Percentiles rank a stretch among this genome's conserved stretches.
These are phyloP conservation scores for Mycena polygramma DNA, from an alignment of 768 basidiomycete species.

Conservation along the genomic window DNA sequence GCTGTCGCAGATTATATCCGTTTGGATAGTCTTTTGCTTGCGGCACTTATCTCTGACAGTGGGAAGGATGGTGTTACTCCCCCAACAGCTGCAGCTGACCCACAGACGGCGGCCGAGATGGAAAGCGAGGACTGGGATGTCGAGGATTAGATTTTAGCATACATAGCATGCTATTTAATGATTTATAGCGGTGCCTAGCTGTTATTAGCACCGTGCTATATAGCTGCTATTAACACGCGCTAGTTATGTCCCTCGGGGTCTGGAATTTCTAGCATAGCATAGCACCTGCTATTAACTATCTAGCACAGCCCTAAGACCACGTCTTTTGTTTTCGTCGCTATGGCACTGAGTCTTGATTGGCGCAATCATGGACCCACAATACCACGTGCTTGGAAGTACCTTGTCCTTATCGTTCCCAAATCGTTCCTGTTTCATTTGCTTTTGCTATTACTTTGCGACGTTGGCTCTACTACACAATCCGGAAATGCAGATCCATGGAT, in stretches of 20 bases:
- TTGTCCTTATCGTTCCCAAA: too few relatives aligned
- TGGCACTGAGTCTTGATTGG: too few relatives aligned
- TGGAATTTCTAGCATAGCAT: background rate
- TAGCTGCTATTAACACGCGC: slow-evolving; percentile 1
- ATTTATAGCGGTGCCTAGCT: background rate
- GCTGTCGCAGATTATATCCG: slow-evolving; percentile 9
- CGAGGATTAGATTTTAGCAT: slow-evolving; percentile 15
- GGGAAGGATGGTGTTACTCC: background rate
- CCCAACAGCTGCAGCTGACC: background rate
- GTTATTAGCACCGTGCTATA: background rate
- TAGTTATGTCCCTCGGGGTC: background rate
- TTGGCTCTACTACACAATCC: too few relatives aligned
- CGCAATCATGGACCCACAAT: too few relatives aligned
- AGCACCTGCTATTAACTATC: background rate
- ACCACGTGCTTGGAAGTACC: too few relatives aligned
- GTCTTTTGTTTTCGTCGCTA: too few relatives aligned
- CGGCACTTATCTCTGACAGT: background rate
- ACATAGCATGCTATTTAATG: slow-evolving; percentile 13
- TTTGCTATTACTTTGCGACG: too few relatives aligned
- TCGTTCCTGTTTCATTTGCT: too few relatives aligned
- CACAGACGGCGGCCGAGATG: background rate
- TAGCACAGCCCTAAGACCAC: slow-evolving; percentile 2
- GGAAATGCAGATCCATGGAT: too few relatives aligned
- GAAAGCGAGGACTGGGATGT: slow-evolving; percentile 20
- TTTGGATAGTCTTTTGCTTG: background rate